Conservation (phyloP, 139 green algal species). For the Closterium sp. region DNA sequence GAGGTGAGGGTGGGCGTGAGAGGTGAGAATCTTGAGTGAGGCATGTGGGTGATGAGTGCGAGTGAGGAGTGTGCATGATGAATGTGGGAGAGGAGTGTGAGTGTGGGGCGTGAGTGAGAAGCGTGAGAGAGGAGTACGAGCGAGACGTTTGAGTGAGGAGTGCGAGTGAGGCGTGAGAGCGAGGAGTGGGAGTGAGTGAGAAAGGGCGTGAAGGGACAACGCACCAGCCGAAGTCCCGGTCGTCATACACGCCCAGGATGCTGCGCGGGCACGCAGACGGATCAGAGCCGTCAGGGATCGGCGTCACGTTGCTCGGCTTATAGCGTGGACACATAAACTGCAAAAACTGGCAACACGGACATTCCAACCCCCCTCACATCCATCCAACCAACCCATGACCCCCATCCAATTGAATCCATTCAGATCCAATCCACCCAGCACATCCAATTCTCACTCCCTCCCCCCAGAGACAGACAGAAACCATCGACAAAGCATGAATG, state of each 20-base stretch:
- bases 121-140: too few species aligned
- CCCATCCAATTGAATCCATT: background rate
- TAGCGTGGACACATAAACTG: conserved; percentile 39
- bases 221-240: conserved; percentile 43
- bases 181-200: background rate
- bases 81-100: background rate
- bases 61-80: background rate
- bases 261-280: conserved; percentile 22
- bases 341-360: conserved; percentile 22
- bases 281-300: conserved; percentile 3
- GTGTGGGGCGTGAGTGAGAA: background rate
- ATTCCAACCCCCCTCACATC: background rate
- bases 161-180: background rate
- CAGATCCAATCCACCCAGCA: background rate
- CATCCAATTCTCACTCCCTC: background rate
- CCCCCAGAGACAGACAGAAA: background rate
- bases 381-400: background rate
- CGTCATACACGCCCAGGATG: conserved; percentile 47
- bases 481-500: background rate
- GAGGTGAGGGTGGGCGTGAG: too few species aligned
- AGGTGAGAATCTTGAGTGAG: too few species aligned
- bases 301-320: background rate
- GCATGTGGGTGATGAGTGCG: too few species aligned
- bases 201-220: background rate
- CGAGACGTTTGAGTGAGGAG: background rate